These are phyloP conservation scores for Jamesozyma spencerorum DNA, from an alignment of 805 yeast genomes.

Conservation along the genomic window DNA sequence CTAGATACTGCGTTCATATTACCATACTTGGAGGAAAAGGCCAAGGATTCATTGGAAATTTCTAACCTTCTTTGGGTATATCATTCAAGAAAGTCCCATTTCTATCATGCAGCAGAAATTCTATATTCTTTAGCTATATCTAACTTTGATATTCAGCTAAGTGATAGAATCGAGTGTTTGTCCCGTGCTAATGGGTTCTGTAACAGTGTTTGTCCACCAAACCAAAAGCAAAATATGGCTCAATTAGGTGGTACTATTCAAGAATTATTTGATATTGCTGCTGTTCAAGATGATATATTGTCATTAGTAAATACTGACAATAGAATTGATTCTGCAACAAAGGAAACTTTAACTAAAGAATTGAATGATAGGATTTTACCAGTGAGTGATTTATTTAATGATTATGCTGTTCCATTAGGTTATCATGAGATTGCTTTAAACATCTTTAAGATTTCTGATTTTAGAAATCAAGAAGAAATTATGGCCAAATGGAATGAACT, in stretches of 20 bases:
- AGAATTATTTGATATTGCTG: slow-evolving; percentile 79
- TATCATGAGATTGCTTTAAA: slow-evolving; percentile 73
- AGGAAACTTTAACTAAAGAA: slow-evolving; percentile 40
- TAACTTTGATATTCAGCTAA: slow-evolving; percentile 56
- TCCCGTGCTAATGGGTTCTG: slow-evolving; percentile 92
- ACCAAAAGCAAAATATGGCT: slow-evolving; percentile 65
- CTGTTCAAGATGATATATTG: slow-evolving; percentile 53
- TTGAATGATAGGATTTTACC: slow-evolving; percentile 59
- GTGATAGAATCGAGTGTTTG: slow-evolving; percentile 74
- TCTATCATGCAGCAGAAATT: slow-evolving; percentile 76
- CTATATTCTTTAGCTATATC: slow-evolving; percentile 66
- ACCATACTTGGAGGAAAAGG: slow-evolving; percentile 62
- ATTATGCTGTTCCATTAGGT: slow-evolving; percentile 78
- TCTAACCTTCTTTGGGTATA: slow-evolving; percentile 84
- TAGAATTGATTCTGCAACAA: slow-evolving; percentile 38
- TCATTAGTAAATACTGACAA: slow-evolving; percentile 41
- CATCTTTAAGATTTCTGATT: slow-evolving; percentile 76
- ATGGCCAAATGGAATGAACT: slow-evolving; percentile 70
- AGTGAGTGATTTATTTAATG: slow-evolving; percentile 74
- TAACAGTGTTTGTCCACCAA: slow-evolving; percentile 72
- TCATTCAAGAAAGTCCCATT: slow-evolving; percentile 72
- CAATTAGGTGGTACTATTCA: slow-evolving; percentile 59
- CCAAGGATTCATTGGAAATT: slow-evolving; percentile 55
- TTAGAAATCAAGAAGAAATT: slow-evolving; percentile 76
- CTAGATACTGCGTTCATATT: slow-evolving; percentile 75